A percentile compares a stretch with the other conserved stretches of the same genome.
phyloP scores from a whole-genome alignment of 441 rosid species.

The Erodium trifolium region DNA sequence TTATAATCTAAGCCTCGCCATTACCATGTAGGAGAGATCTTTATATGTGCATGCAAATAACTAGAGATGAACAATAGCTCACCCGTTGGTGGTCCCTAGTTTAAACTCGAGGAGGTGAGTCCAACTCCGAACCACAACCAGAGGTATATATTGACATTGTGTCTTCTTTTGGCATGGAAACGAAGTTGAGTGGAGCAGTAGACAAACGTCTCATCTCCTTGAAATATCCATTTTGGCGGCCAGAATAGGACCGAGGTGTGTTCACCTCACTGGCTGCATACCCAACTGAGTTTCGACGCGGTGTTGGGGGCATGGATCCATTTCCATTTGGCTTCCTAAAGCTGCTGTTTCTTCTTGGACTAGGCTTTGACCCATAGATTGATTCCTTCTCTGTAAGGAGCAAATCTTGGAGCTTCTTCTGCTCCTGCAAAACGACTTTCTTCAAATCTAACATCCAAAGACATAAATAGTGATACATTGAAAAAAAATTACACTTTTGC shows the following conservation, averaged over 20 bases:
- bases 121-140: slow-evolving; percentile 71
- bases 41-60: background rate
- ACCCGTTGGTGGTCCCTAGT: slow-evolving; percentile 23
- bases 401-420: slow-evolving; percentile 94
- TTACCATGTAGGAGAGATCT: no score
- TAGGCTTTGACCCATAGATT: slow-evolving; percentile 89
- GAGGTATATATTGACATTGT: slow-evolving; percentile 72
- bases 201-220: slow-evolving; percentile 83
- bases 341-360: slow-evolving; percentile 77
- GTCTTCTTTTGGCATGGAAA: slow-evolving; percentile 79
- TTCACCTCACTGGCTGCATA: slow-evolving; percentile 52
- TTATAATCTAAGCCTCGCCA: background rate
- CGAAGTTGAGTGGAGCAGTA: slow-evolving; percentile 73
- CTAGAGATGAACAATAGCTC: slow-evolving; percentile 9
- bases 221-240: slow-evolving; percentile 80
- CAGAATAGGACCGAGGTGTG: slow-evolving; percentile 72
- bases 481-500: no score
- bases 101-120: slow-evolving; percentile 65
- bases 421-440: slow-evolving; percentile 50
- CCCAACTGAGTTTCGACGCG: slow-evolving; percentile 70
- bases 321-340: slow-evolving; percentile 76
- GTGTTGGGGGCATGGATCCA: slow-evolving; percentile 79
- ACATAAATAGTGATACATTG: no score
- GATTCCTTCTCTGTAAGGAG: slow-evolving; percentile 72
- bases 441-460: background rate